Evolutionary conservation across 345 rosid species (phyloP), one percentile per base, ranked within the genome.

Genomic region (Citrus medica): DNA sequence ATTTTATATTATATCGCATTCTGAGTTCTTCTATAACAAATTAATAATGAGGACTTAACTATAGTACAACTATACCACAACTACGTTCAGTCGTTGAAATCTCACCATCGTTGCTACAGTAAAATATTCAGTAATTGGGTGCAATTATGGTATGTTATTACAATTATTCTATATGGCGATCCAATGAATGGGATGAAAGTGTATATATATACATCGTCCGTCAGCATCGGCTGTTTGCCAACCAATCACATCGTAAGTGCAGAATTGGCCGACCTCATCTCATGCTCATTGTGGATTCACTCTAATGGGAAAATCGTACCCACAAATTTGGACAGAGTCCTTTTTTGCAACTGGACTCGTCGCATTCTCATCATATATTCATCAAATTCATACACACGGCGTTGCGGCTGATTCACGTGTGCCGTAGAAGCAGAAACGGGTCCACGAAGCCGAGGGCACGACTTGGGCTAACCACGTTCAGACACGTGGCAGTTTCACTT

Each of bases 161-260:
- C n/a, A n/a, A n/a, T n/a, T n/a, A n/a, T n/a, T n/a, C n/a, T n/a
- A n/a, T n/a, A n/a, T n/a, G n/a, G n/a, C n/a, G n/a, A n/a, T n/a
- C n/a, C n/a, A n/a, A n/a, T n/a, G n/a, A n/a, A n/a, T n/a, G n/a
- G n/a, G n/a, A n/a, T n/a, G n/a, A n/a, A n/a, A n/a, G 0, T 9
- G 0, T 2, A 0, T 10, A 0, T 3, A 3, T 42, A 10, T 42
- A 2, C 10, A 2, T 40, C 0, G 4, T 42, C 5, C 30, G n/a
- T 33, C 42, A 56, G 40, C 56, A 53, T 38, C 58, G 9, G 58
- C 77, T 74, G 22, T 38, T 40, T 17, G 65, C 38, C 38, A n/a
- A 61, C 67, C 77, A 74, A 38, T 74, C 67, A 37, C 58, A 6
- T 25, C 61, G 25, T 25, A 25, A 37, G 17, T 9, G 9, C 77